A percentile compares a stretch with the other conserved stretches of the same genome.
Conservation (phyloP, 768 basidiomycete genomes). For the Leccinum rimulosum region DNA sequence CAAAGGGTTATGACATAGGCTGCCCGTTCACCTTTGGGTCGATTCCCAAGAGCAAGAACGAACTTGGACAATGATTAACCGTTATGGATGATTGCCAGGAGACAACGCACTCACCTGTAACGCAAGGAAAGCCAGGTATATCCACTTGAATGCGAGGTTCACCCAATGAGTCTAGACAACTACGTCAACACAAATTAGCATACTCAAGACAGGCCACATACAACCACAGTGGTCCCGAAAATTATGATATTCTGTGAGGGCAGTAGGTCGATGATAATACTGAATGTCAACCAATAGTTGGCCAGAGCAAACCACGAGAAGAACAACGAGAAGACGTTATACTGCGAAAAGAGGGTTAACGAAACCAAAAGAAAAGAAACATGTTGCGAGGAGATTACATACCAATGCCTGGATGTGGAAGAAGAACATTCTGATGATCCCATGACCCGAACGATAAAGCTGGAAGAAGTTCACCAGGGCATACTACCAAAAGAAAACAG, state of each 20-base stretch:
- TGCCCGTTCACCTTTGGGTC: conserved; percentile 84
- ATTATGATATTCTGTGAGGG: conserved; percentile 51
- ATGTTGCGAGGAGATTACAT: conserved; percentile 30
- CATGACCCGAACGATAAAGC: conserved; percentile 84
- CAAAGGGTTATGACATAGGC: conserved; percentile 72
- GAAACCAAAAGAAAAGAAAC: neutral
- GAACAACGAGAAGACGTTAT: conserved; percentile 78
- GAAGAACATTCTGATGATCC: conserved; percentile 92
- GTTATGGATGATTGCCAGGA: neutral
- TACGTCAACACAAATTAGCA: neutral
- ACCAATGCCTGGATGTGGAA: conserved; percentile 92
- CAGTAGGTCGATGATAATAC: conserved; percentile 88
- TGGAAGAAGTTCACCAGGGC: conserved; percentile 91
- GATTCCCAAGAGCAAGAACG: conserved; percentile 70
- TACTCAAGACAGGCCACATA: conserved; percentile 38
- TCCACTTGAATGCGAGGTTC: conserved; percentile 79
- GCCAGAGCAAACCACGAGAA: conserved; percentile 95
- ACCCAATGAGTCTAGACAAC: conserved; percentile 73
- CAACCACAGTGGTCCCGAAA: conserved; percentile 71
- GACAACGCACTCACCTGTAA: conserved; percentile 50
- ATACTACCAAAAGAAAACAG: conserved; percentile 50
- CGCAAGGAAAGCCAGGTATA: conserved; percentile 81
- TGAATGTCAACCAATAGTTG: conserved; percentile 94
- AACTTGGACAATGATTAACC: conserved; percentile 38
- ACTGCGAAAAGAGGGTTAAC: conserved; percentile 42